Percentiles rank a stretch among this genome's conserved stretches.
Evolutionary conservation across 768 basidiomycete species (phyloP).

Genomic region (Collybia sordida): DNA sequence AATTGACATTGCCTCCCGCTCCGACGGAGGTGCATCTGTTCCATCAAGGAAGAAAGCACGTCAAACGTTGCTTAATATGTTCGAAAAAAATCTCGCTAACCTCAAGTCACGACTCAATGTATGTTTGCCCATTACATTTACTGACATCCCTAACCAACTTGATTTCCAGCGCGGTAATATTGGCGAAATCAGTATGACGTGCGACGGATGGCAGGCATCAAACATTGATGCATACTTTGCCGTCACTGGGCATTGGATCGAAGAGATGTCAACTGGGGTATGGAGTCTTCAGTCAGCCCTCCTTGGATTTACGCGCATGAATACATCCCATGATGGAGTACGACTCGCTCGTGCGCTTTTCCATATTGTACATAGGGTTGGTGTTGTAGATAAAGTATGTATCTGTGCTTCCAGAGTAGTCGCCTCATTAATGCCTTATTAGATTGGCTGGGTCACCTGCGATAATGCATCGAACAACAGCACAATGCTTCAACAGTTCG

Average conservation of each 20-base stretch:
- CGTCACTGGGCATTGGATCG: conserved; percentile 37
- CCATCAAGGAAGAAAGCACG: conserved; percentile 25
- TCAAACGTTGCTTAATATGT: conserved; percentile 25
- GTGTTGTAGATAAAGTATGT: conserved; percentile 13
- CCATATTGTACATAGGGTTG: conserved; percentile 25
- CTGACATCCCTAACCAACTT: neutral
- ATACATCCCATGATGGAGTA: conserved; percentile 35
- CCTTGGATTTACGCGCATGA: conserved; percentile 34
- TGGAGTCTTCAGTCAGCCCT: conserved; percentile 31
- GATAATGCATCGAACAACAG: neutral
- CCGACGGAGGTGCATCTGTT: conserved; percentile 35
- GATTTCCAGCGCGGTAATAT: neutral
- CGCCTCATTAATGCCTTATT: neutral
- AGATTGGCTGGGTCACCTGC: conserved; percentile 25
- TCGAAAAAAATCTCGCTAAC: conserved; percentile 17
- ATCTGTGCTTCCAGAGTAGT: neutral
- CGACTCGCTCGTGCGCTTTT: conserved; percentile 36
- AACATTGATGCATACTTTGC: conserved; percentile 38
- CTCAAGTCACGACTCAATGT: neutral
- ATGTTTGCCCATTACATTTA: neutral
- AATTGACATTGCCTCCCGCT: conserved; percentile 34
- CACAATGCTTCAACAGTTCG: neutral
- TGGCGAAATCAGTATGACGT: conserved; percentile 28
- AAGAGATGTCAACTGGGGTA: conserved; percentile 19
- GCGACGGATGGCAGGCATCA: conserved; percentile 39